These are phyloP conservation scores for Phytophthora chlamydospora DNA, from an alignment of 352 stramenopile genomes.

Conservation along the genomic window DNA sequence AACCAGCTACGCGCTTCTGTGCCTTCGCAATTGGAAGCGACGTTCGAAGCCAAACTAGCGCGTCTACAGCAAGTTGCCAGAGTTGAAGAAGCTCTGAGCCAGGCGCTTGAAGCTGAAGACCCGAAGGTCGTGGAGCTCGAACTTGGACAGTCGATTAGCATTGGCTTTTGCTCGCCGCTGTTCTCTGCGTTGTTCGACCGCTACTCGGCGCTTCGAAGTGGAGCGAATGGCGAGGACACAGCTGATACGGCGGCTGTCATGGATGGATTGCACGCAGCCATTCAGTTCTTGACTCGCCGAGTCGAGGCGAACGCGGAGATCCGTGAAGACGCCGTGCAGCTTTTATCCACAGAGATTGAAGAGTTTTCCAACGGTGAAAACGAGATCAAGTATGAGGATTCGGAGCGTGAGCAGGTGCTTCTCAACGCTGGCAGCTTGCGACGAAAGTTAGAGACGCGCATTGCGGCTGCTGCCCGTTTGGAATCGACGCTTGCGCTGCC, in stretches of 20 bases:
- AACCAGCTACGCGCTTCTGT: conserved; percentile 25
- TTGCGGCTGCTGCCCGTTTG: conserved; percentile 52
- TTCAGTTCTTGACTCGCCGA: conserved; percentile 63
- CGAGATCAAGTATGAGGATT: conserved; percentile 34
- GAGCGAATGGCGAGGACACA: conserved; percentile 15
- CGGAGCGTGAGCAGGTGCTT: conserved; percentile 45
- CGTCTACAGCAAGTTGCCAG: conserved; percentile 53
- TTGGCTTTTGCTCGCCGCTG: conserved; percentile 57
- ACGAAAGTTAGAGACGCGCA: conserved; percentile 52
- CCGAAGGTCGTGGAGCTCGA: conserved; percentile 53
- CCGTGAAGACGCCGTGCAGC: conserved; percentile 59
- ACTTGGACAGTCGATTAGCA: conserved; percentile 58
- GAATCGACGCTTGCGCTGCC: conserved; percentile 53
- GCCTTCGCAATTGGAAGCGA: conserved; percentile 28
- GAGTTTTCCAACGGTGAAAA: conserved; percentile 46
- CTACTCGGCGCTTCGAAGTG: conserved; percentile 40
- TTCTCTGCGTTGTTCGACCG: conserved; percentile 59
- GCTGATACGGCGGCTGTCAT: conserved; percentile 20
- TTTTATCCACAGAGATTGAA: conserved; percentile 59
- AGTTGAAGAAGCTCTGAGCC: conserved; percentile 43
- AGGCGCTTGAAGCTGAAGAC: conserved; percentile 39
- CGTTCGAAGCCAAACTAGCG: conserved; percentile 50
- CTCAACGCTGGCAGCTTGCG: conserved; percentile 51
- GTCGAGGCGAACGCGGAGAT: conserved; percentile 61
- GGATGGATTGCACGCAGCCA: conserved; percentile 56